Percentiles rank a stretch among this genome's conserved stretches.
Conservation (phyloP, 306 rosid genomes). For the Castanopsis chinensis region DNA sequence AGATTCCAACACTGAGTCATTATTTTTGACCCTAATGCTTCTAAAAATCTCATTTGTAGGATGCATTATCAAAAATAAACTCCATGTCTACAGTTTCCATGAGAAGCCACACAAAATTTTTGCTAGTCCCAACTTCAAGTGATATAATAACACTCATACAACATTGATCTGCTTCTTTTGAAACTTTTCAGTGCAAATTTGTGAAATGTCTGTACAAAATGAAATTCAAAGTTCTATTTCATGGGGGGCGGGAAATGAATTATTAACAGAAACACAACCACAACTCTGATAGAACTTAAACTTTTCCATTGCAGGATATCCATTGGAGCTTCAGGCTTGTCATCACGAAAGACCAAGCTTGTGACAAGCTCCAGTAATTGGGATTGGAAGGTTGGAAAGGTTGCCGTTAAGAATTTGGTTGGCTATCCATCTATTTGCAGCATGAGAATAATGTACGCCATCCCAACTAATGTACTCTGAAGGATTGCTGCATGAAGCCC, state of each 20-base stretch:
- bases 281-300: too few relatives aligned
- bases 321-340: background rate
- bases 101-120: background rate
- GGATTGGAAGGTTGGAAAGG: constrained; percentile 14
- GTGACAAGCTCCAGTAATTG: constrained; percentile 1
- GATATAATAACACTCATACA: background rate
- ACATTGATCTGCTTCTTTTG: background rate
- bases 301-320: background rate
- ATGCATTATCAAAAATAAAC: too few relatives aligned
- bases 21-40: background rate
- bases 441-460: constrained; percentile 25
- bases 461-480: constrained; percentile 23
- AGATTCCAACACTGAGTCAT: too few relatives aligned
- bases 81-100: too few relatives aligned
- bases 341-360: background rate
- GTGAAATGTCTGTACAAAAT: background rate
- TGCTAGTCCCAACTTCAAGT: background rate
- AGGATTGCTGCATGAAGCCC: constrained; percentile 18
- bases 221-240: background rate
- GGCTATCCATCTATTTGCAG: constrained; percentile 22
- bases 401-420: constrained; percentile 14
- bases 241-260: too few relatives aligned
- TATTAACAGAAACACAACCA: too few relatives aligned
- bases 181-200: background rate
- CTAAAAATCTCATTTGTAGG: too few relatives aligned